Percentiles rank a stretch among this genome's conserved stretches.
Conservation (phyloP, 345 rosid species). For the Turritis glabra region DNA sequence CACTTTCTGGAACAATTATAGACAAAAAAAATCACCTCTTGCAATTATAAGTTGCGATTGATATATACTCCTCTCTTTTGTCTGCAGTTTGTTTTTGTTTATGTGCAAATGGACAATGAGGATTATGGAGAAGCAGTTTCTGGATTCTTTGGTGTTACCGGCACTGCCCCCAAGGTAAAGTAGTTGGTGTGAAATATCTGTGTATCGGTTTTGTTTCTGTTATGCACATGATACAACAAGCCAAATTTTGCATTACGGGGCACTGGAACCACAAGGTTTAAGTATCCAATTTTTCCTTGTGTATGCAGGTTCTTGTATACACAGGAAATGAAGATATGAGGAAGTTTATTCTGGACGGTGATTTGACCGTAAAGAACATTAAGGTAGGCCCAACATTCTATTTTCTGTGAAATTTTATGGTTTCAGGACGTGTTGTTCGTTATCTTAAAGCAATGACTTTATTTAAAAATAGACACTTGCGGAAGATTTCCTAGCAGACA, state of each 20-base stretch:
- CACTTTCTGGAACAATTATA: background rate
- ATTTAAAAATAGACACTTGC: conserved; percentile 54
- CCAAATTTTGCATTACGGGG: background rate
- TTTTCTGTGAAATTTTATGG: background rate
- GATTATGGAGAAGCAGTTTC: conserved; percentile 91
- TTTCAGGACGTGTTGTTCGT: background rate
- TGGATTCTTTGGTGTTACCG: conserved; percentile 82
- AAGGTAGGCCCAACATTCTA: conserved; percentile 53
- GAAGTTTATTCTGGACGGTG: conserved; percentile 75
- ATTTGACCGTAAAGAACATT: conserved; percentile 61
- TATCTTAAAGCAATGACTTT: background rate
- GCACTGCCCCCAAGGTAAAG: conserved; percentile 63
- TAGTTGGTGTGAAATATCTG: background rate
- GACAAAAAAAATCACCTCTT: background rate
- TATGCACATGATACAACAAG: background rate
- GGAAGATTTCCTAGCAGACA: conserved; percentile 74
- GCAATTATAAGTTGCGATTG: background rate
- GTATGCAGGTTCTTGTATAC: conserved; percentile 71
- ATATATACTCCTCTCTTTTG: conserved; percentile 6
- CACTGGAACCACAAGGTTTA: background rate
- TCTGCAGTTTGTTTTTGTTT: conserved; percentile 83
- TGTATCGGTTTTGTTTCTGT: conserved; percentile 9
- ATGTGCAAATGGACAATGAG: conserved; percentile 85
- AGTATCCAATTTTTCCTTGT: conserved; percentile 13
- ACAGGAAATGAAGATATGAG: conserved; percentile 85